These are phyloP conservation scores for Populus hybrid DNA, from an alignment of 441 rosid genomes.

Conservation along the genomic window DNA sequence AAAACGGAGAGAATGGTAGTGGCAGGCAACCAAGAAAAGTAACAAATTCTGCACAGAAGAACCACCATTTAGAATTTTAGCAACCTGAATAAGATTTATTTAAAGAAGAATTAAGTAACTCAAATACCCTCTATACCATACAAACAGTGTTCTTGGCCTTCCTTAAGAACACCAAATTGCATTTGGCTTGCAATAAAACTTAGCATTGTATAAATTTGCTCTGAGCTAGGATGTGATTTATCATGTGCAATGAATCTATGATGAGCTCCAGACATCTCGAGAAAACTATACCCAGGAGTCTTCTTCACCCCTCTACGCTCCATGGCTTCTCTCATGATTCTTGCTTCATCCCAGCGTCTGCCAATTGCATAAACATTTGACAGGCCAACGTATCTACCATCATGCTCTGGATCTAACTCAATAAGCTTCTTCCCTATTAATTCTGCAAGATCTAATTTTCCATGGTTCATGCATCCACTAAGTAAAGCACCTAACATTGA, in stretches of 20 bases:
- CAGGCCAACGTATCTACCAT: slow-evolving; percentile 62
- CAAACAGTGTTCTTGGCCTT: slow-evolving; percentile 18
- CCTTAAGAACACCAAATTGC: slow-evolving; percentile 27
- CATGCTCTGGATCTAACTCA: slow-evolving; percentile 63
- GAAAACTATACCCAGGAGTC: slow-evolving; percentile 58
- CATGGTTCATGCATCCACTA: slow-evolving; percentile 65
- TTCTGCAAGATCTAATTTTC: slow-evolving; percentile 59
- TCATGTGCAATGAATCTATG: slow-evolving; percentile 71
- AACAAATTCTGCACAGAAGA: neutral
- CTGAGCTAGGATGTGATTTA: slow-evolving; percentile 42
- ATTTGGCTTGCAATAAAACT: slow-evolving; percentile 40
- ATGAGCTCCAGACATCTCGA: slow-evolving; percentile 41
- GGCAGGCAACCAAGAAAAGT: neutral
- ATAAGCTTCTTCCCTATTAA: slow-evolving; percentile 60
- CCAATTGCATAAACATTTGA: slow-evolving; percentile 56
- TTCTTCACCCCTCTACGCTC: slow-evolving; percentile 72
- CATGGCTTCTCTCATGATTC: slow-evolving; percentile 60
- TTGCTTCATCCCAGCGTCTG: slow-evolving; percentile 59
- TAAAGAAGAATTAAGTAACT: neutral
- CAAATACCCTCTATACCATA: neutral
- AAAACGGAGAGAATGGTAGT: neutral
- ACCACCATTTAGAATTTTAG: neutral
- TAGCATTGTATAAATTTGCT: slow-evolving; percentile 41
- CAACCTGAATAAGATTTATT: neutral
- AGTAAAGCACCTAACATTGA: slow-evolving; percentile 72